Evolutionary conservation across 2,329 filamentous ascomycete genomes (phyloP).

Genomic region (Aspergillus fructus): DNA sequence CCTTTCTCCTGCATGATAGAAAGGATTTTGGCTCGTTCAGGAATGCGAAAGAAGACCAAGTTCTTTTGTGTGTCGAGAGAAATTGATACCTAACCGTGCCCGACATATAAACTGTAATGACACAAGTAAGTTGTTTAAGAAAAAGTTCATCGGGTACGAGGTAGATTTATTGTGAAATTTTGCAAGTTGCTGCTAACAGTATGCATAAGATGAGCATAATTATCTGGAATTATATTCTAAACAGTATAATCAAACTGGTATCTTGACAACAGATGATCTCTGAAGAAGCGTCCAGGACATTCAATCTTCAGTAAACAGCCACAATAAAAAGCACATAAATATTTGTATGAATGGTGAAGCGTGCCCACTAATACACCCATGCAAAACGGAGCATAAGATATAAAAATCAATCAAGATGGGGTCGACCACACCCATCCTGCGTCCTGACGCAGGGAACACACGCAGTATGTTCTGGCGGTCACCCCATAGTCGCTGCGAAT

Average conservation of each 20-base stretch:
- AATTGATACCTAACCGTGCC: too few species aligned
- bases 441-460: conserved; percentile 1
- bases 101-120: too few species aligned
- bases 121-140: too few species aligned
- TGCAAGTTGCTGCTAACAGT: neutral
- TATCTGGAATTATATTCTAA: too few species aligned
- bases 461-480: neutral
- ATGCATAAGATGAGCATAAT: neutral
- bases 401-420: neutral
- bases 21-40: too few species aligned
- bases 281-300: neutral
- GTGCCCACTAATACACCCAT: neutral
- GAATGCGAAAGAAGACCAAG: too few species aligned
- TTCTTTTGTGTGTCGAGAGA: too few species aligned
- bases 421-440: neutral
- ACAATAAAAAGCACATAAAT: neutral
- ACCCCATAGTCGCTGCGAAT: neutral
- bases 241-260: neutral
- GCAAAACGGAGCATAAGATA: neutral
- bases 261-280: neutral
- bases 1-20: too few species aligned
- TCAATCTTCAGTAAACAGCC: neutral
- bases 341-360: neutral
- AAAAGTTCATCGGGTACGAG: too few species aligned
- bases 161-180: too few species aligned